A percentile compares a stretch with the other conserved stretches of the same genome.
These are phyloP conservation scores for Suillus lakei DNA, from an alignment of 768 basidiomycete genomes.

Conservation along the genomic window DNA sequence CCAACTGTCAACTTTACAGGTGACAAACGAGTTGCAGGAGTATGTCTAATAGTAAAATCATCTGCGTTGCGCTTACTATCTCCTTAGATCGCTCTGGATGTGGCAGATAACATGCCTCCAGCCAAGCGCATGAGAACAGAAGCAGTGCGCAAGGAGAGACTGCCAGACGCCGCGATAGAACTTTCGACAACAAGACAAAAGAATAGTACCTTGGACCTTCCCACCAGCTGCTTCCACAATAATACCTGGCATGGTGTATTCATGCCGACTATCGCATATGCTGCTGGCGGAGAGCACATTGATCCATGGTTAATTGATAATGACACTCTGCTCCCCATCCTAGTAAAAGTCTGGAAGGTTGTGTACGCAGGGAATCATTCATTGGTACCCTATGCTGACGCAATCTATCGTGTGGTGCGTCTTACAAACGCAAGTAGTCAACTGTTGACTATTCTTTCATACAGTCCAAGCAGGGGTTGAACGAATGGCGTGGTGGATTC, in stretches of 20 bases:
- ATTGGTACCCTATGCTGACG: slow-evolving; percentile 1
- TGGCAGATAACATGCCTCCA: neutral
- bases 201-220: neutral
- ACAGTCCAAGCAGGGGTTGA: slow-evolving; percentile 1
- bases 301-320: slow-evolving; percentile 5
- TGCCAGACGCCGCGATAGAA: neutral
- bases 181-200: neutral
- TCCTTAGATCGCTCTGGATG: neutral
- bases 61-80: neutral
- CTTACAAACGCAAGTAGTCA: neutral
- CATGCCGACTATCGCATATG: neutral
- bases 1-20: neutral
- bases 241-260: slow-evolving; percentile 3
- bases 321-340: neutral
- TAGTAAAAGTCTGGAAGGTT: slow-evolving; percentile 4
- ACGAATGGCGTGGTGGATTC: neutral
- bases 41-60: neutral
- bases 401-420: neutral
- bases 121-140: neutral
- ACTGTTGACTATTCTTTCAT: neutral
- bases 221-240: neutral
- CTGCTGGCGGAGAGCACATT: neutral
- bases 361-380: slow-evolving; percentile 9
- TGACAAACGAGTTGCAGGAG: neutral
- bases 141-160: neutral